phyloP scores from a whole-genome alignment of 768 basidiomycete genomes.

The Calocera cornea region DNA sequence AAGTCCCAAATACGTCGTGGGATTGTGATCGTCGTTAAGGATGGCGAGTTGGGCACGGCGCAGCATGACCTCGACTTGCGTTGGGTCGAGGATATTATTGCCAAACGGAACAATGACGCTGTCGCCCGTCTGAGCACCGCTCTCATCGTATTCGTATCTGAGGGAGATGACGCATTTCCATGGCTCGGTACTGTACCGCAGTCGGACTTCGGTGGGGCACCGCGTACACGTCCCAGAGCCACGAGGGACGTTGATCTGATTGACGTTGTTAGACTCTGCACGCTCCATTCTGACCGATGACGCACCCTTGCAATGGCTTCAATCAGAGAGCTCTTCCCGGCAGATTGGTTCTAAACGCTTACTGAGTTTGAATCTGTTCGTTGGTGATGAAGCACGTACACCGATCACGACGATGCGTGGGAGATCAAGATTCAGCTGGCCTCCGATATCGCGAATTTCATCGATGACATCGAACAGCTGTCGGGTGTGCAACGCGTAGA shows the following conservation, averaged over 20 bases:
- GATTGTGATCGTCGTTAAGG: constrained; percentile 22
- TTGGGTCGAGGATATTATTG: constrained; percentile 27
- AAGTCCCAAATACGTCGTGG: constrained; percentile 10
- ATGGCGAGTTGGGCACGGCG: constrained; percentile 49
- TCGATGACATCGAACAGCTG: background rate
- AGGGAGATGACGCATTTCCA: constrained; percentile 31
- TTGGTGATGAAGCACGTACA: background rate
- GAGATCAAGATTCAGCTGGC: constrained; percentile 22
- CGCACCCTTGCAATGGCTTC: constrained; percentile 38
- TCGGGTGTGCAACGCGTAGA: background rate
- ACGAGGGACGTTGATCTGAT: constrained; percentile 36
- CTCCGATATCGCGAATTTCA: background rate
- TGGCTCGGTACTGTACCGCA: constrained; percentile 14
- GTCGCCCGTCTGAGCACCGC: constrained; percentile 20
- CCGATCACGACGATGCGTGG: constrained; percentile 41
- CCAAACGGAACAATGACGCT: constrained; percentile 33
- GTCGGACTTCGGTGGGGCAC: constrained; percentile 28
- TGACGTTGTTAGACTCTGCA: background rate
- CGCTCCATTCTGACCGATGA: background rate
- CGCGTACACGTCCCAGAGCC: constrained; percentile 38
- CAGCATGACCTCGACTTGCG: constrained; percentile 38
- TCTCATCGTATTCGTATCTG: constrained; percentile 28
- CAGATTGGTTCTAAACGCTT: constrained; percentile 32
- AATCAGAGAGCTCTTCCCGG: constrained; percentile 32
- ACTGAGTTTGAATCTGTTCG: too few relatives aligned